These are phyloP conservation scores for Podaxis sp. DNA, from an alignment of 768 basidiomycete species.

Conservation along the genomic window DNA sequence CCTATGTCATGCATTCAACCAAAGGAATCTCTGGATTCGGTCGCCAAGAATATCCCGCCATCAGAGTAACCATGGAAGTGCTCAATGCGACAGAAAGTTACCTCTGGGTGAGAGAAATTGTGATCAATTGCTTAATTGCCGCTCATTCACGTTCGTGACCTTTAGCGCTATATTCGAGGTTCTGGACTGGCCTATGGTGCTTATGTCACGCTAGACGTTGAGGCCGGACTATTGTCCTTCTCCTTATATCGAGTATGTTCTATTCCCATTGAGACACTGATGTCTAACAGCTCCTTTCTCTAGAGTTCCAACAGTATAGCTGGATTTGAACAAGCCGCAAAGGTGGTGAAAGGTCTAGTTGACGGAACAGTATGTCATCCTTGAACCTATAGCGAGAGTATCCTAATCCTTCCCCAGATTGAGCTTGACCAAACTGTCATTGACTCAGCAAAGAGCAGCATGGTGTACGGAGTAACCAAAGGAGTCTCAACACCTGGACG, in stretches of 20 bases:
- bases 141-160: background rate
- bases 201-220: conserved; percentile 68
- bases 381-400: background rate
- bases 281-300: conserved; percentile 1
- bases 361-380: conserved; percentile 68
- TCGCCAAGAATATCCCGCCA: conserved; percentile 82
- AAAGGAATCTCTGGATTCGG: conserved; percentile 79
- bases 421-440: conserved; percentile 76
- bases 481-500: conserved; percentile 82
- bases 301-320: conserved; percentile 80
- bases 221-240: conserved; percentile 76
- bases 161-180: conserved; percentile 86
- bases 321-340: conserved; percentile 79
- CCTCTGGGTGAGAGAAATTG: conserved; percentile 66
- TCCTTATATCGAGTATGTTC: conserved; percentile 71
- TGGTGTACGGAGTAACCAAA: conserved; percentile 82
- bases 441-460: conserved; percentile 89
- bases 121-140: conserved; percentile 7
- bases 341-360: conserved; percentile 75
- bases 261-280: background rate
- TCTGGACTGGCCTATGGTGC: conserved; percentile 96
- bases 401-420: conserved; percentile 47
- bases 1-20: conserved; percentile 76
- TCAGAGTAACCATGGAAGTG: conserved; percentile 81
- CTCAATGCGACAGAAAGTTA: conserved; percentile 94